Conservation (phyloP, 306 rosid species). For the Prunus mume region DNA sequence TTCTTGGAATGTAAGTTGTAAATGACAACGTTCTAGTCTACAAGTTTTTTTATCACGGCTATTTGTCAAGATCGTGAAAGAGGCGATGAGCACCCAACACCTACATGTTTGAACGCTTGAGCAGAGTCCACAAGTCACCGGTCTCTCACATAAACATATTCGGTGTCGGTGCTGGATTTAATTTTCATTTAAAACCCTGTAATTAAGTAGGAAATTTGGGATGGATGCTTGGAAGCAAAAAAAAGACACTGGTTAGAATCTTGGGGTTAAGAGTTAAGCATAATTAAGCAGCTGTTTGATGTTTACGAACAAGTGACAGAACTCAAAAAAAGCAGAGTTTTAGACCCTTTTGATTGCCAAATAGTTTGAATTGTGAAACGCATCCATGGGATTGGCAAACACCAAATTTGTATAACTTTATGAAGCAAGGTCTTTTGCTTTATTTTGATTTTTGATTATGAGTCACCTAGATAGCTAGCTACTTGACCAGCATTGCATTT, state of each 20-base stretch:
- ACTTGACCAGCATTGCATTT: background rate
- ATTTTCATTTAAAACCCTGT: background rate
- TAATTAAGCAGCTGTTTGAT: too few species aligned
- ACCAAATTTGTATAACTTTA: constrained; percentile 13
- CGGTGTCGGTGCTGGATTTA: background rate
- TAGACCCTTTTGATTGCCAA: constrained; percentile 12
- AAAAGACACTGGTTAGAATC: too few species aligned
- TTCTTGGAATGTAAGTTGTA: constrained; percentile 32
- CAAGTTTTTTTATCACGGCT: constrained; percentile 4
- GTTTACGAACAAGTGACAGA: background rate
- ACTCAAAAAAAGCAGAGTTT: background rate
- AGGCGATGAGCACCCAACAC: background rate
- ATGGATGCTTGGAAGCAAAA: too few species aligned
- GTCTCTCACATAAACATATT: background rate
- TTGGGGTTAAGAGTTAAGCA: too few species aligned
- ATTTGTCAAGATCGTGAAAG: constrained; percentile 24
- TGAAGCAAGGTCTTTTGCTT: constrained; percentile 23
- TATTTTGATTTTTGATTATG: background rate
- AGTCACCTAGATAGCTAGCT: constrained; percentile 12
- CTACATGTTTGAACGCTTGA: background rate
- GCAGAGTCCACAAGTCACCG: background rate
- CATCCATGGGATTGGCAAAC: background rate
- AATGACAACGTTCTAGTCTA: constrained; percentile 4
- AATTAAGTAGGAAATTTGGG: too few species aligned
- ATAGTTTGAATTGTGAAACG: constrained; percentile 8